These are phyloP conservation scores for Mortierella sp. DNA, from an alignment of 371 early-diverging fungal species.

Conservation along the genomic window DNA sequence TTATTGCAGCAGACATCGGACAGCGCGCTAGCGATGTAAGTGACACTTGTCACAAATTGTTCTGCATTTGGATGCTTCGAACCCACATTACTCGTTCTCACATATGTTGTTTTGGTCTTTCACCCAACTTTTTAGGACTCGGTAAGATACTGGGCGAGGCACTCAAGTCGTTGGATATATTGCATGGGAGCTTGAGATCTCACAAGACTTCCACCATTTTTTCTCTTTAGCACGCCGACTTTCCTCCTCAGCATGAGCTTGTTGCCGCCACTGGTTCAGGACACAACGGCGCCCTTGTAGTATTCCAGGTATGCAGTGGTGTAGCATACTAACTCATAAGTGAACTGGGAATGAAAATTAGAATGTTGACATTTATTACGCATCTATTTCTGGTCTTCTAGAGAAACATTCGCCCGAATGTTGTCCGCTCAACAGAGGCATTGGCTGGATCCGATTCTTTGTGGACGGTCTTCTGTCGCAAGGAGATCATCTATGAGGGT, in stretches of 20 bases:
- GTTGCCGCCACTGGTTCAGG: conserved; percentile 88
- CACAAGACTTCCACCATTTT: not conserved
- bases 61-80: not conserved
- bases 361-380: not conserved
- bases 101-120: not conserved
- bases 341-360: not conserved
- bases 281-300: conserved; percentile 80
- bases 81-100: not conserved
- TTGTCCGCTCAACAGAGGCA: conserved; percentile 75
- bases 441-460: conserved; percentile 76
- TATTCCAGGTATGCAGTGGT: conserved; percentile 71
- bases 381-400: conserved; percentile 24
- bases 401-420: conserved; percentile 83
- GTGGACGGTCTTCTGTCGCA: conserved; percentile 78
- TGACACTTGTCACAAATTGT: not conserved
- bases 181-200: not conserved
- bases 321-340: not conserved
- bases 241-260: conserved; percentile 78
- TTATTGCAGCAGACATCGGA: conserved; percentile 84
- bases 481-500: conserved; percentile 65
- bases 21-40: conserved; percentile 64
- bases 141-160: conserved; percentile 9
- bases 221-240: conserved; percentile 38
- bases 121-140: conserved; percentile 18
- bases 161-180: not conserved